Base-by-base conservation (phyloP, 2,329 filamentous ascomycete species). In the Diaporthe sp. region DNA sequence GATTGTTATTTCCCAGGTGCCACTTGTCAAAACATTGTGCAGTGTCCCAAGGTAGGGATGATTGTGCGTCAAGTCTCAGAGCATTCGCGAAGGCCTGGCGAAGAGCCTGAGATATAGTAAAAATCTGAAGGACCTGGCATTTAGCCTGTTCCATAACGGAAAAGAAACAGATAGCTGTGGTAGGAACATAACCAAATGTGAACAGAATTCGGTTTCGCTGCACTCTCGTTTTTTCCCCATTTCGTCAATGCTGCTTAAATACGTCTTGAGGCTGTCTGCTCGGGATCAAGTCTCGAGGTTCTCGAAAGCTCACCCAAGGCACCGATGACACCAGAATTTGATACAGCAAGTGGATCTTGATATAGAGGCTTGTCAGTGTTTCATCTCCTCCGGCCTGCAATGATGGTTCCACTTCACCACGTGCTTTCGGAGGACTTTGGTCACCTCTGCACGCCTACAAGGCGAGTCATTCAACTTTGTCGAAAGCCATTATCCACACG, bases 401-500 rank as follows among this genome's bases (percentile, higher is more conserved):
- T 51, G 34, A 53, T 53, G 31, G 65, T 12, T 22, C 47, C 47
- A 53, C 47, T 53, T 37, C 8, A 47, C 65, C 65, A 68, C 47
- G 47, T 68, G 65, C 47, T 13, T 53, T 53, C 22, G 22, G 13
- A 53, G 0, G 22, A 68, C 10, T 25, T 47, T 49, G 28, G 12
- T 7, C 34, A 39, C 13, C 31, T 31, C 8, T 34, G 34, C 34
- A 39, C 20, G 47, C 31, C 8, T 53, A 39, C 10, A 17, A n/a
- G n/a, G 22, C 65, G 47, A 68, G 65, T 68, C 65, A 68, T 53
- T 53, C 22, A 34, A 51, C 13, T 28, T n/a, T 10, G 65, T n/a
- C 22, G 12, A 39, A 68, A 42, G 22, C 12, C 34, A 37, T 20
- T 10, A 28, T 53, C 10, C n/a, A 34, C 4, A 25, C 34, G 47